These are phyloP conservation scores for Magnolia changhungtana DNA, from an alignment of 164 flowering plant species.

Conservation along the genomic window DNA sequence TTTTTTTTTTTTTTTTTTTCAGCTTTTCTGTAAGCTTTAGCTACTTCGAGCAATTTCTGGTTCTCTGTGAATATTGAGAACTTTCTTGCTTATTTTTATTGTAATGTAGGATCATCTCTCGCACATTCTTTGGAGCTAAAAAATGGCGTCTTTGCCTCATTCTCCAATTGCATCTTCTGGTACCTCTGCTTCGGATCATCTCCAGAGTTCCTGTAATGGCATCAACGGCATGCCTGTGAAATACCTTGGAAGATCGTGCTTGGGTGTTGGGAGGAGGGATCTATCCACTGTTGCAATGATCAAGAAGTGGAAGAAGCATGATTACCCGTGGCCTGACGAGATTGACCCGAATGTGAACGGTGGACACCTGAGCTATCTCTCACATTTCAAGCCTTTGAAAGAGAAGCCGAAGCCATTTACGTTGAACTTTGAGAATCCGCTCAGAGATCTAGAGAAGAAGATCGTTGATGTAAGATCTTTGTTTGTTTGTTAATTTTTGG, in stretches of 20 bases:
- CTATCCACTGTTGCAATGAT: slow-evolving; percentile 49
- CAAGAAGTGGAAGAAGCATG: slow-evolving; percentile 69
- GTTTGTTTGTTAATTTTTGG: slow-evolving; percentile 1
- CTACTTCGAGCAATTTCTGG: no score
- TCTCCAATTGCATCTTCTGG: slow-evolving; percentile 34
- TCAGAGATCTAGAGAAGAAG: slow-evolving; percentile 70
- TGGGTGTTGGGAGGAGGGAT: slow-evolving; percentile 30
- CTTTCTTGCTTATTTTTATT: no score
- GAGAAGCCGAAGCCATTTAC: slow-evolving; percentile 81
- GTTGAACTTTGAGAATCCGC: slow-evolving; percentile 88
- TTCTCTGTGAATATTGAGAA: no score
- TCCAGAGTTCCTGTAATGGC: slow-evolving; percentile 52
- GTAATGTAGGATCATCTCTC: no score
- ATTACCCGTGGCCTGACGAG: slow-evolving; percentile 77
- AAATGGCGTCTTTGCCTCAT: slow-evolving; percentile 54
- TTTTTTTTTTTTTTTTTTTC: no score
- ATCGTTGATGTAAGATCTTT: slow-evolving; percentile 58
- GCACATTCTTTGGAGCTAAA: not conserved
- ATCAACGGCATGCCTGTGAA: slow-evolving; percentile 38
- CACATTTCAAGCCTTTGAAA: slow-evolving; percentile 79
- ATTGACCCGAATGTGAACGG: slow-evolving; percentile 83
- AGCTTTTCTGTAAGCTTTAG: no score
- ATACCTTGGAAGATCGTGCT: slow-evolving; percentile 36
- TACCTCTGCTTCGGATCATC: slow-evolving; percentile 61
- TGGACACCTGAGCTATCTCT: slow-evolving; percentile 60